Evolutionary conservation across 164 flowering plant genomes (phyloP), one percentile per base, ranked within the genome.

Genomic region (Berberis thunbergii): DNA sequence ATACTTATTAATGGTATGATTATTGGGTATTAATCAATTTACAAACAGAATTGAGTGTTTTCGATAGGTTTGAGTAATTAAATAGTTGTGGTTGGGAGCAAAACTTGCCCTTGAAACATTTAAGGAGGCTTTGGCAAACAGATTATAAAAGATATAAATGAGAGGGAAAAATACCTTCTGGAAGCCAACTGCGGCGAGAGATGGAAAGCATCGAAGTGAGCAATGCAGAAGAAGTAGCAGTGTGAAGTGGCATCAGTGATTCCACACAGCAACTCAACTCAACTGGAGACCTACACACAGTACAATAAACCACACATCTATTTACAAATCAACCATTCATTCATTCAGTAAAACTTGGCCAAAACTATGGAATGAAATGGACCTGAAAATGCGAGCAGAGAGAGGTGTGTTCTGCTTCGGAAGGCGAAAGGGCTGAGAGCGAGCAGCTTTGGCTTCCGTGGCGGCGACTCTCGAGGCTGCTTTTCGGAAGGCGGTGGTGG

Each of bases 181-280:
- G 68, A 49, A 79, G 82, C 97, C 95, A 86, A 49, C 86, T 83
- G 13, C 79, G 74, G 40, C 78, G 83, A 70, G 89, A 78, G 50
- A 74, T 86, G 3, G 97, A 83, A n/a, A 91, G 87, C 95, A 83
- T 85, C 6, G 97, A 91, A 69, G 74, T 86, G 49, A 91, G 81
- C 80, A 88, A 77, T 42, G 95, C 87, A 42, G 89, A 84, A 63
- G 97, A 92, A 12, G 95, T 88, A 26, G 93, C 93, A 8, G 88
- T 81, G 79, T 91, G 95, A 75, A 77, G 81, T 8, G 97, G 97
- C 67, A 91, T 73, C 86, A 88, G 68, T 4, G 95, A 73, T 40
- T 84, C 86, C 46, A 86, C 74, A 52, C 81, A 75, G 73, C 78
- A 69, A 75, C 92, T 86, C 92, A 85, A 49, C 75, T 82, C 92